Percentiles rank a stretch among this genome's conserved stretches.
phyloP scores from a whole-genome alignment of 768 basidiomycete species.

The Rhodotorula diobovata region DNA sequence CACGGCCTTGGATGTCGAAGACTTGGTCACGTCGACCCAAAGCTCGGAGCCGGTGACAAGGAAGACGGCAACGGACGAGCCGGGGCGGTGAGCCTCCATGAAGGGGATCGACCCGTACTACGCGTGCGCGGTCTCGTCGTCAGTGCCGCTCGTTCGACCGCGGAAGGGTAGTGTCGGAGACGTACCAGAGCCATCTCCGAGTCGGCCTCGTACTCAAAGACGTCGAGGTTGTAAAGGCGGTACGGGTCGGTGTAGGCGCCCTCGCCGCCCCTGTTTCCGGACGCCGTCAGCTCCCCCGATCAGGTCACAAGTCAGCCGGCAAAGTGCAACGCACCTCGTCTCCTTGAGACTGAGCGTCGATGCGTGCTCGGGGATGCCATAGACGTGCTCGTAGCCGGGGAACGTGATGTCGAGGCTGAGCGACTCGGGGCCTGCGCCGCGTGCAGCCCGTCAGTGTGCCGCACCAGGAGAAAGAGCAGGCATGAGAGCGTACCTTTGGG shows the following conservation, averaged over 20 bases:
- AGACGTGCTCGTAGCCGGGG: constrained; percentile 83
- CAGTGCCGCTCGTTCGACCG: neutral
- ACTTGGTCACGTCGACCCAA: constrained; percentile 83
- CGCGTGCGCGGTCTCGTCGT: constrained; percentile 57
- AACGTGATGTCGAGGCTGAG: constrained; percentile 88
- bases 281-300: neutral
- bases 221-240: constrained; percentile 88
- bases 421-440: constrained; percentile 75
- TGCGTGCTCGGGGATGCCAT: constrained; percentile 95
- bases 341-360: constrained; percentile 81
- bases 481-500: constrained; percentile 69
- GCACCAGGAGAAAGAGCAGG: too few species aligned
- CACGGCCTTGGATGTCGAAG: constrained; percentile 48
- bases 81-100: constrained; percentile 83
- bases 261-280: constrained; percentile 58
- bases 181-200: constrained; percentile 47
- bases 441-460: neutral
- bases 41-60: constrained; percentile 84
- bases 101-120: constrained; percentile 88
- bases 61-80: constrained; percentile 85
- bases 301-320: too few species aligned
- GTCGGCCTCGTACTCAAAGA: constrained; percentile 84
- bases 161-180: neutral
- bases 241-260: constrained; percentile 82
- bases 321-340: constrained; percentile 51